Base-by-base conservation (phyloP, 176 grass and related monocot genomes). In the Carex myosuroides region DNA sequence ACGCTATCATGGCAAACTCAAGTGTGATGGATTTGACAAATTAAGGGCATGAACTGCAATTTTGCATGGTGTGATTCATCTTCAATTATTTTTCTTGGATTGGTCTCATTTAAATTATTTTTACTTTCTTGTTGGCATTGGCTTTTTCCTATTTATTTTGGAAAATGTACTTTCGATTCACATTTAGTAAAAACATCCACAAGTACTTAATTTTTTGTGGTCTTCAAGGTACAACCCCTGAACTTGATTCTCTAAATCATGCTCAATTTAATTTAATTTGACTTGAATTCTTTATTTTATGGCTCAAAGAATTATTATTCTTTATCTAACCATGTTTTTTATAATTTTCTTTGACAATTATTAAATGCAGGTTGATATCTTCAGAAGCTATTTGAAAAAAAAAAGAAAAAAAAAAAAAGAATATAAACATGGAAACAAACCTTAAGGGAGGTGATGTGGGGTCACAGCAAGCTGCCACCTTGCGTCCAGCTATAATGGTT, bases 341-440 rank as follows among this genome's bases (percentile, higher is more conserved):
- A 78, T 78, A 57, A 57, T 78, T 17, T 78, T 33, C 73, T 78
- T 78, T 56, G 24, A 32, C 32, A 78, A 78, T 33, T 56, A 26
- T 32, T 56, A 56, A 78, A 30, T 57, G 26, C 73, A 78, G 73
- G 50, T 32, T 30, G 52, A 57, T 78, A 13, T 30, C 48, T 77
- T 77, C 52, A 77, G 48, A 78, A 16, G 11, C 50, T 78, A 33
- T 57, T 77, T 78, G 73, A 78, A 57, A 78, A 78, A 77, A 32
- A 9, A 56, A 56, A 33, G 2, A n/a, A n/a, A 48, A 48, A 7
- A 6, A 42, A 37, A 42, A 42, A 42, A 76, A 30, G 13, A 55
- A 57, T 57, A 78, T 63, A 37, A 81, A 13, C 60, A 83, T 83
- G 80, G 80, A 83, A 18, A 69, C 60, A 50, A 83, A 69, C 52